Percentiles rank a stretch among this genome's conserved stretches.
Conservation (phyloP, 179 eudicot genomes). For the Patellifolia procumbens region DNA sequence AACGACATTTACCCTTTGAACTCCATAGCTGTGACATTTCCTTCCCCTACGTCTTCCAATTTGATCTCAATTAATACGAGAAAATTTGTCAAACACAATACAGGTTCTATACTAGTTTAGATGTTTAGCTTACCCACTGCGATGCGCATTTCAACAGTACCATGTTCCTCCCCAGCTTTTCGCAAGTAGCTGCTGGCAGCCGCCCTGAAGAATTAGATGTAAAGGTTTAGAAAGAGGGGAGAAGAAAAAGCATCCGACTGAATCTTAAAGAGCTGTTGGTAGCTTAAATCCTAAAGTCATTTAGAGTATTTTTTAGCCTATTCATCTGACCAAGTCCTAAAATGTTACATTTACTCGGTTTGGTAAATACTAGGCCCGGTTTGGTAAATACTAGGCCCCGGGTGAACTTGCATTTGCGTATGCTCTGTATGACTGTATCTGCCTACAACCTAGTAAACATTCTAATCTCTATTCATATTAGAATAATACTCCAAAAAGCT, state of each 20-base stretch:
- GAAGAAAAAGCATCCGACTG: background rate
- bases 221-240: background rate
- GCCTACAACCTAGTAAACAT: too few relatives aligned
- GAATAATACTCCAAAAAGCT: too few relatives aligned
- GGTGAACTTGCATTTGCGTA: too few relatives aligned
- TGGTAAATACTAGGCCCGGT: too few relatives aligned
- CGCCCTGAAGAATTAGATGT: slow-evolving; percentile 47
- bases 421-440: too few relatives aligned
- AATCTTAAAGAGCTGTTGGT: background rate
- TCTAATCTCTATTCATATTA: too few relatives aligned
- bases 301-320: too few relatives aligned
- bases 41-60: background rate
- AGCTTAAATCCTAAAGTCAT: background rate
- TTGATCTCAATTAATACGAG: background rate
- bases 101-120: background rate
- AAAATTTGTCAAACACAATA: too few relatives aligned
- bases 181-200: slow-evolving; percentile 73
- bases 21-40: background rate
- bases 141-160: slow-evolving; percentile 75
- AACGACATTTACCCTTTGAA: too few relatives aligned
- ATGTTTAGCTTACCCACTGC: slow-evolving; percentile 67
- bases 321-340: too few relatives aligned
- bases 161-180: slow-evolving; percentile 78
- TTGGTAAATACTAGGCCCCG: too few relatives aligned
- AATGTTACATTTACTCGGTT: too few relatives aligned